Evolutionary conservation across 225 moss, liverwort and hornwort genomes (phyloP), one percentile per base, ranked within the genome.

Genomic region (Sphagnum contortum): DNA sequence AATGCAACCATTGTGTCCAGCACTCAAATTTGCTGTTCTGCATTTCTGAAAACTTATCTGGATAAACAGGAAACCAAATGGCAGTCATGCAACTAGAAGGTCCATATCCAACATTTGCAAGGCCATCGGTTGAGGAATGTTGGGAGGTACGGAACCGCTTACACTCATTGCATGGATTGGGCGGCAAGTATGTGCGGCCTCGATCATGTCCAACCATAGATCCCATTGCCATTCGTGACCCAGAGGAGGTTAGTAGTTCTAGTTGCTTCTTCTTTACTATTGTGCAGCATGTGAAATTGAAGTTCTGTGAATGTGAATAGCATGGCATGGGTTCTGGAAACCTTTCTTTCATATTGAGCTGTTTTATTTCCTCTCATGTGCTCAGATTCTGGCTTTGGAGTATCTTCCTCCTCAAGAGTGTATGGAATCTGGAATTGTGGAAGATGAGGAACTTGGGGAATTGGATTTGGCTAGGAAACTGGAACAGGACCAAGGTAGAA

Each of bases 41-140:
- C 49, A 44, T 69, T 56, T 13, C 68, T 58, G 44, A 47, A 62
- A 10, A 55, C 13, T 68, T 68, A 50, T 71, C 12, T 48, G 51
- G 68, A 60, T 68, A 49, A 50, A 51, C 78, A 84, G 80, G 80
- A 48, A 62, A 73, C 66, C 47, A 83, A 66, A 55, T 83, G 61
- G 77, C 78, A 47, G 68, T 71, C 50, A 66, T 29, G 29, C 29
- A 68, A 71, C 81, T 82, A 61, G 80, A 67, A 51, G 82, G 89
- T 62, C 95, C 92, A 46, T 95, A 78, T 70, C 88, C 86, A 48
- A 75, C 71, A 48, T 84, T 81, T 63, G 69, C 73, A 50, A 80
- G 92, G 67, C 95, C 92, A 5, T 83, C 69, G 55, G 75, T 86
- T 10, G 83, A 91, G 58, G 95, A 95, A 81, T 92, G 91, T 58